Conservation (phyloP, 306 rosid species). For the Myrica gale region DNA sequence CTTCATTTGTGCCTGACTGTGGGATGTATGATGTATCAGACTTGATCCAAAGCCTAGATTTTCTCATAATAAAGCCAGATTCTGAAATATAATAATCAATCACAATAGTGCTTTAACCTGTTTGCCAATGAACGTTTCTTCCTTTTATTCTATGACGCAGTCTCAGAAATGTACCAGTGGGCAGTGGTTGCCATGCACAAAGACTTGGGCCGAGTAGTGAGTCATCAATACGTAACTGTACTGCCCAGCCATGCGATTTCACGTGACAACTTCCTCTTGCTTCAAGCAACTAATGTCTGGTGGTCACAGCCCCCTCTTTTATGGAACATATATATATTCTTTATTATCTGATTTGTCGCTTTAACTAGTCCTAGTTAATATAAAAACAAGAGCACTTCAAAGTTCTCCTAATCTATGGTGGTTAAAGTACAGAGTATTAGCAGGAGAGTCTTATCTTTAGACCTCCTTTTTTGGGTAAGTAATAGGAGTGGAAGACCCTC, state of each 20-base stretch:
- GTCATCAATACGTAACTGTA: background rate
- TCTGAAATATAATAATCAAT: no score
- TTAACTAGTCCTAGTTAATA: constrained; percentile 1
- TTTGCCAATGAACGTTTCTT: background rate
- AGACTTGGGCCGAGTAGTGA: background rate
- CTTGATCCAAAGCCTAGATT: no score
- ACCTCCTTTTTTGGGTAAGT: background rate
- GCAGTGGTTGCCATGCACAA: background rate
- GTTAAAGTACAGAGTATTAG: background rate
- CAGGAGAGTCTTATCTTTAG: background rate
- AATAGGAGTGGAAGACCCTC: no score
- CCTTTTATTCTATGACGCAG: background rate
- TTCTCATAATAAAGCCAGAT: no score
- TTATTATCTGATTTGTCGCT: background rate
- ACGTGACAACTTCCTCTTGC: constrained; percentile 17
- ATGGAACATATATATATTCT: no score
- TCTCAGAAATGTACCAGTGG: background rate
- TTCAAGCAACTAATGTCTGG: constrained; percentile 20
- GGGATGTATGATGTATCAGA: no score
- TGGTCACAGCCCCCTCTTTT: background rate
- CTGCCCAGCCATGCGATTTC: background rate
- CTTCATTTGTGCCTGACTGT: no score
- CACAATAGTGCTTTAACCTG: no score
- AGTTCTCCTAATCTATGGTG: background rate
- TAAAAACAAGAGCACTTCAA: background rate